A percentile compares a stretch with the other conserved stretches of the same genome.
These are phyloP conservation scores for Coniosporium apollinis DNA, from an alignment of 495 filamentous ascomycete genomes.

Conservation along the genomic window DNA sequence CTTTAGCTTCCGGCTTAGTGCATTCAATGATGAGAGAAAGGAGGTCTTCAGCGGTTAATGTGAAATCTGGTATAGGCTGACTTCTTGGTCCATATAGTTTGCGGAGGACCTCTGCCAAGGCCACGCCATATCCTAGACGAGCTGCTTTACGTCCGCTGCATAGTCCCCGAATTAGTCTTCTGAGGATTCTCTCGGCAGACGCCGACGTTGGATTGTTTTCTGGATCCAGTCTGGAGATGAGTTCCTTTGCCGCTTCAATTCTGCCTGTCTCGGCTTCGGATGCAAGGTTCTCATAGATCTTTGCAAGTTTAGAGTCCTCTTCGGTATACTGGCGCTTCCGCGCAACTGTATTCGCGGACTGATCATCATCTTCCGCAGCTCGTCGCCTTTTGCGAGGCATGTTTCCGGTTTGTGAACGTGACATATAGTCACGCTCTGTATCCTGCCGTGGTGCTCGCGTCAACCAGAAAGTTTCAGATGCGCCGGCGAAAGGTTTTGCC, in stretches of 20 bases:
- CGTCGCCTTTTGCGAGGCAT: slow-evolving; percentile 12
- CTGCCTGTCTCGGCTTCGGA: slow-evolving; percentile 25
- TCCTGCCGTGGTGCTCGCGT: no score
- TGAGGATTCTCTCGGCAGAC: slow-evolving; percentile 23
- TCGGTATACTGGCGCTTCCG: slow-evolving; percentile 13
- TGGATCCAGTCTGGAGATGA: slow-evolving; percentile 22
- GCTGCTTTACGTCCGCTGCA: slow-evolving; percentile 83
- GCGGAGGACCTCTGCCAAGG: slow-evolving; percentile 63
- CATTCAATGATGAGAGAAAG: slow-evolving; percentile 23
- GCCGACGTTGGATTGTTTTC: slow-evolving; percentile 10
- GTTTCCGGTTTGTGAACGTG: no score
- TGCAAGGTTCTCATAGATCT: slow-evolving; percentile 15
- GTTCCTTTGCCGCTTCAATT: slow-evolving; percentile 23
- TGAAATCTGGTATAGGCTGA: slow-evolving; percentile 23
- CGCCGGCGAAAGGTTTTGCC: no score
- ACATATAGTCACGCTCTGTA: no score
- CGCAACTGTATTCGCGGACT: slow-evolving; percentile 2
- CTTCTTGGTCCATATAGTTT: slow-evolving; percentile 37
- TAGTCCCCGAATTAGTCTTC: slow-evolving; percentile 67
- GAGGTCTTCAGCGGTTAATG: slow-evolving; percentile 2
- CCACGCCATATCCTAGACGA: slow-evolving; percentile 77
- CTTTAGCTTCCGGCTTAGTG: slow-evolving; percentile 45
- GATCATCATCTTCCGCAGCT: background rate
- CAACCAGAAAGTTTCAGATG: no score
- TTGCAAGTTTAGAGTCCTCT: slow-evolving; percentile 11